Evolutionary conservation across 371 early-diverging fungal genomes (phyloP), one percentile per base, ranked within the genome.

Genomic region (Mucor velutinosus): DNA sequence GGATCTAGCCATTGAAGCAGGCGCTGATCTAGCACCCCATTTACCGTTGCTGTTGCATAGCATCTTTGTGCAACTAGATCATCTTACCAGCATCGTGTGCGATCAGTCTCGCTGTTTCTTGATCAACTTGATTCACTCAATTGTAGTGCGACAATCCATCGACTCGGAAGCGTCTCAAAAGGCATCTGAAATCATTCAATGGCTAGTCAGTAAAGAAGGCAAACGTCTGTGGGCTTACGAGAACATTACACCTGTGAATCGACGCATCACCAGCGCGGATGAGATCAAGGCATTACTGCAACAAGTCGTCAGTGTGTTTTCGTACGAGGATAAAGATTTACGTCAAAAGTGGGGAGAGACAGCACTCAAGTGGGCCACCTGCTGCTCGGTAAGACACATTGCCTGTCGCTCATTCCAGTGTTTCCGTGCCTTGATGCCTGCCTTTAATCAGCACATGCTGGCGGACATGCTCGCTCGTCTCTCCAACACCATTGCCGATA

Each of bases 321-420:
- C 81, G 14, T 71, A 80, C 19, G 87, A 89, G 27, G 89, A 90
- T 43, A 80, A 86, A 4, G 87, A 88, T n/a, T 77, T 94, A n/a
- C 79, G 86, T 25, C 94, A 95, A 69, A 84, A 82, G 29, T 96
- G 96, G 97, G 95, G 94, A 0, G 91, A 90, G 56, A 89, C 89
- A 1, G 94, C 97, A 0, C 82, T 96, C n/a, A 85, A 88, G 56
- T 97, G 95, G 95, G 97, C 94, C 0, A 94, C 95, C 19, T 86
- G 87, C 19, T 97, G 97, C 69, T 92, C 96, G 6, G 94, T 96
- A 7, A 89, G 95, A 1, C 94, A 95, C 66, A 86, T 95, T 21
- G 98, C 97, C 0, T 92, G 93, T 51, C 86, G 95, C 12, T 95
- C 96, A 0, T 89, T 97, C 65, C 95, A 95, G 66, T 89, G 94